A percentile compares a stretch with the other conserved stretches of the same genome.
Evolutionary conservation across 441 rosid genomes (phyloP).

Genomic region (Gossypium aridum): DNA sequence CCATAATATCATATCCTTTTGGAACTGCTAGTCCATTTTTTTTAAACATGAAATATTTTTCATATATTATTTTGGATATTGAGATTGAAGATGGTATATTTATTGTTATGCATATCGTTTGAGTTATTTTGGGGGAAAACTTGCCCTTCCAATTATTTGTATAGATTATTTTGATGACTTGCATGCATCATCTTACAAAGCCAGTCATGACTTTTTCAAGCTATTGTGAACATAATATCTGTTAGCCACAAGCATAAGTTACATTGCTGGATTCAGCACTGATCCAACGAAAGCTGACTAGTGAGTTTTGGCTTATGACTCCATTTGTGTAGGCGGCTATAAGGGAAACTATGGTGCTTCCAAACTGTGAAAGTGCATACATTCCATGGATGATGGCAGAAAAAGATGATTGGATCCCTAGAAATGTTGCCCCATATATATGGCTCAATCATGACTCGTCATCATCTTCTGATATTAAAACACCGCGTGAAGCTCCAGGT

Average conservation of each 20-base stretch:
- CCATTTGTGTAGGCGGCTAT: constrained; percentile 48
- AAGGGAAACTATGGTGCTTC: constrained; percentile 79
- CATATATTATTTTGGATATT: not conserved
- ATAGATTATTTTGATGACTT: not conserved
- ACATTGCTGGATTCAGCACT: not conserved
- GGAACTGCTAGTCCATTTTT: not conserved
- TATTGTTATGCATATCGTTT: not conserved
- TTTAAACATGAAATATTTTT: not conserved
- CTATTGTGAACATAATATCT: not conserved
- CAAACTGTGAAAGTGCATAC: constrained; percentile 68
- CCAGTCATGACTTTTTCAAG: not conserved
- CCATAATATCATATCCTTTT: not conserved
- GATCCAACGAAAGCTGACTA: not conserved
- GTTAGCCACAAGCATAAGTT: not conserved
- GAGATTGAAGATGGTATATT: not conserved
- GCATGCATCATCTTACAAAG: not conserved
- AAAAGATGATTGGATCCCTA: constrained; percentile 82
- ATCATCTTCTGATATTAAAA: constrained; percentile 27
- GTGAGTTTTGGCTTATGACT: constrained; percentile 11
- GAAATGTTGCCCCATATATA: constrained; percentile 71
- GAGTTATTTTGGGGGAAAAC: not conserved
- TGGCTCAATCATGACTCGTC: constrained; percentile 72
- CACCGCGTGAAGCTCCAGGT: constrained; percentile 18
- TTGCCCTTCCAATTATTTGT: not conserved
- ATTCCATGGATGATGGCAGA: constrained; percentile 91